These are phyloP conservation scores for Diospyros lotus DNA, from an alignment of 148 eudicot genomes.

Conservation along the genomic window DNA sequence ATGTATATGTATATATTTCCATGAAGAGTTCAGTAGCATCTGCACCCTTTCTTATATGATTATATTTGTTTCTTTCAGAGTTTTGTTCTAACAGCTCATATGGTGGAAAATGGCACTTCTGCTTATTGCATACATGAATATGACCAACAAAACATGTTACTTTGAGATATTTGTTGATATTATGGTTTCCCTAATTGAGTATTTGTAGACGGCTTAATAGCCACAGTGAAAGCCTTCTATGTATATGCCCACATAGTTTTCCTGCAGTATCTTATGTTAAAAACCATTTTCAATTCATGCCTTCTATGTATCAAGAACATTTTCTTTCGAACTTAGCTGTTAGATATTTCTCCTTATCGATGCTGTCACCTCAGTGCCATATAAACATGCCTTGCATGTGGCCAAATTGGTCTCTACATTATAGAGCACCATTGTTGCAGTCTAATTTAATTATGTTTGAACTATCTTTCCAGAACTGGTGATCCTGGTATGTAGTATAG, in stretches of 20 bases:
- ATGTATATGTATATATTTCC: not conserved
- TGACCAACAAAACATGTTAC: not conserved
- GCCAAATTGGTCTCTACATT: too few species aligned
- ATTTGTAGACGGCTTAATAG: not conserved
- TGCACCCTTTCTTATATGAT: not conserved
- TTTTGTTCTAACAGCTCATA: not conserved
- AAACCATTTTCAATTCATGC: not conserved
- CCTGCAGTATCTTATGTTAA: not conserved
- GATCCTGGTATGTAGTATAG: not conserved
- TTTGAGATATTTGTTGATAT: not conserved
- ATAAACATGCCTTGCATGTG: too few species aligned
- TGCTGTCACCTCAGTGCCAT: too few species aligned
- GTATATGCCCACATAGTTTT: not conserved
- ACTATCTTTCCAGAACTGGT: not conserved
- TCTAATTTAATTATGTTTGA: not conserved
- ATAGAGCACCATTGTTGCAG: too few species aligned
- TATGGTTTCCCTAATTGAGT: not conserved
- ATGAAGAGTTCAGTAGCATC: too few species aligned
- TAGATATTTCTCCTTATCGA: not conserved
- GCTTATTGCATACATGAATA: too few species aligned
- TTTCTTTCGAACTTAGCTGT: too few species aligned
- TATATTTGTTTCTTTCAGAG: not conserved
- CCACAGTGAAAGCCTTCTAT: not conserved
- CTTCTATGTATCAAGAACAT: not conserved
- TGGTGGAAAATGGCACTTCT: not conserved